phyloP scores from a whole-genome alignment of 176 grass and related monocot species.

The Lolium perenne region DNA sequence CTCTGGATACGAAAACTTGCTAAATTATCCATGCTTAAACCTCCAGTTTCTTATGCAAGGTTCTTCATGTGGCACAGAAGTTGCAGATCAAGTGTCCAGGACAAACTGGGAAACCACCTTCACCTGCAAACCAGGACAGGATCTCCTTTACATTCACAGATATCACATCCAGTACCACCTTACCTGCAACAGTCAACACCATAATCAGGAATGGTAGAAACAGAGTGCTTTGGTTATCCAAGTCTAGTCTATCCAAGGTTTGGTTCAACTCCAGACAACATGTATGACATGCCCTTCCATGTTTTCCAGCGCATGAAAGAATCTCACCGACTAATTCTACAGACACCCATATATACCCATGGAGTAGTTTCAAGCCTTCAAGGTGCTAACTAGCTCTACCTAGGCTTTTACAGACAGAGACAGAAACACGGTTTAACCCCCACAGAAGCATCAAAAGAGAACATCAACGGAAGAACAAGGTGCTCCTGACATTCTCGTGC shows the following conservation, averaged over 20 bases:
- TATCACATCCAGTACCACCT: neutral
- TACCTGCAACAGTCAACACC: neutral
- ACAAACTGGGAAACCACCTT: neutral
- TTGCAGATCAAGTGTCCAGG: neutral
- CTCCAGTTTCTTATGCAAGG: neutral
- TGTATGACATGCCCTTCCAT: neutral
- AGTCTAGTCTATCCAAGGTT: neutral
- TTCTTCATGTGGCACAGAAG: neutral
- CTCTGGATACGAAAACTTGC: neutral
- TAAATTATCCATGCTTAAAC: neutral
- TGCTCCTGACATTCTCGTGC: too few species aligned
- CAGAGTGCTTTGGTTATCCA: neutral
- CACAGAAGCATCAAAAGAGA: too few species aligned
- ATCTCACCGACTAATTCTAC: neutral
- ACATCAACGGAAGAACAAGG: too few species aligned
- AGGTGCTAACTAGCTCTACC: neutral
- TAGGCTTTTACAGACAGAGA: too few species aligned
- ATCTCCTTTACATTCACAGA: neutral
- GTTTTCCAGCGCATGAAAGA: neutral
- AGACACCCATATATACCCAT: too few species aligned
- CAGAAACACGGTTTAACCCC: too few species aligned
- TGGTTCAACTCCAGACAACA: neutral
- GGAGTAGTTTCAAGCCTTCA: neutral
- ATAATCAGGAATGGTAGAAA: neutral
- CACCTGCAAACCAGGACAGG: neutral